Conservation (phyloP, 805 yeast genomes). For the Tetrapisispora arboricola region DNA sequence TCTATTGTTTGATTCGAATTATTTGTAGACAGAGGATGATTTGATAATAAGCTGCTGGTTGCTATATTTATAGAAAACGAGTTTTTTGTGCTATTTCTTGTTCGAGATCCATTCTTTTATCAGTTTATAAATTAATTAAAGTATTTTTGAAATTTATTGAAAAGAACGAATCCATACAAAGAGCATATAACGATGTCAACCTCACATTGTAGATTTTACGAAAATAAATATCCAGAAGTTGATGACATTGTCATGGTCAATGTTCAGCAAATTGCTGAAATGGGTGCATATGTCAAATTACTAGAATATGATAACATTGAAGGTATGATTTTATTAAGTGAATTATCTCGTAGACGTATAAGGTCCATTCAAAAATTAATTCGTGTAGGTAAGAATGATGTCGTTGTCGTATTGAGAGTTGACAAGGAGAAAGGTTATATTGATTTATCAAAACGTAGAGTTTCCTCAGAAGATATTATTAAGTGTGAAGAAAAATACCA, state of each 20-base stretch:
- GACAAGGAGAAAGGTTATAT: constrained; percentile 98
- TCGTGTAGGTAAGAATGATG: constrained; percentile 97
- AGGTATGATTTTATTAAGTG: constrained; percentile 95
- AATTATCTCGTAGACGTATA: constrained; percentile 96
- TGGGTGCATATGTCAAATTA: constrained; percentile 97
- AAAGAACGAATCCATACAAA: too few relatives aligned
- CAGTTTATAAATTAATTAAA: too few relatives aligned
- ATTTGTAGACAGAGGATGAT: too few relatives aligned
- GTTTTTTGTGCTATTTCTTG: too few relatives aligned
- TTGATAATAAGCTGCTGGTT: too few relatives aligned
- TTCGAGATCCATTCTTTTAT: too few relatives aligned
- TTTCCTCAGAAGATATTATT: constrained; percentile 91
- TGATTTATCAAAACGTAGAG: constrained; percentile 95
- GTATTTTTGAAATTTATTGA: too few relatives aligned
- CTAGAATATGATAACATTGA: constrained; percentile 96
- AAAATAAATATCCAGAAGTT: constrained; percentile 96
- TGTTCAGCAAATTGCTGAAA: constrained; percentile 96
- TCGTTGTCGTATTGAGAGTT: constrained; percentile 93
- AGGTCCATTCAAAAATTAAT: constrained; percentile 94
- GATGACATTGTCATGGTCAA: constrained; percentile 99
- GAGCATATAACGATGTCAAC: constrained; percentile 48
- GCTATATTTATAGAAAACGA: too few relatives aligned
- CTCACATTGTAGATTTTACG: constrained; percentile 91
- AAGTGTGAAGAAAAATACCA: constrained; percentile 97
- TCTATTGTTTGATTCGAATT: too few relatives aligned